A percentile compares a stretch with the other conserved stretches of the same genome.
Conservation (phyloP, 495 filamentous ascomycete genomes). For the Xylaria grammica region DNA sequence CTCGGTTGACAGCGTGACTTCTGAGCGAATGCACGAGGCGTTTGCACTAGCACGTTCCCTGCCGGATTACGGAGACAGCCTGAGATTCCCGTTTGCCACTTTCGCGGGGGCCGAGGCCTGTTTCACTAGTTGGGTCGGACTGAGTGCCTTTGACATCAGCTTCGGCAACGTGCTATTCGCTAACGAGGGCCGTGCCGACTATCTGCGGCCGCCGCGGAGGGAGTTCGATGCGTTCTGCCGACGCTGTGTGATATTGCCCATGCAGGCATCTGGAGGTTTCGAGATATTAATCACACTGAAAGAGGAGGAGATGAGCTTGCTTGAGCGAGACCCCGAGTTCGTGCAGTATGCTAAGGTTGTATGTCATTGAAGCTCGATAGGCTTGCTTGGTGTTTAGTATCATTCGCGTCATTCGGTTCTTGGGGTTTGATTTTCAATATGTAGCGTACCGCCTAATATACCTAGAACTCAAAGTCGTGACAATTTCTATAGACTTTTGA, state of each 20-base stretch:
- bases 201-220: not conserved
- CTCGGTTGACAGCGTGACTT: not conserved
- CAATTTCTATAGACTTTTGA: too few species aligned
- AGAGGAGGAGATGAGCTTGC: not conserved
- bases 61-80: not conserved
- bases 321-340: not conserved
- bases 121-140: slow-evolving; percentile 3
- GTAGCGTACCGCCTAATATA: too few species aligned
- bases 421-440: not conserved
- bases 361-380: not conserved
- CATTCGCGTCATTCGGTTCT: too few species aligned
- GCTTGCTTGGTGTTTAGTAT: not conserved
- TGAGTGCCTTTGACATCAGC: slow-evolving; percentile 10
- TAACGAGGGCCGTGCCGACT: not conserved
- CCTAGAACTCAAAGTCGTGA: too few species aligned
- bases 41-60: not conserved
- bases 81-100: not conserved
- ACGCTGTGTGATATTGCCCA: not conserved
- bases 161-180: slow-evolving; percentile 10
- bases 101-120: not conserved
- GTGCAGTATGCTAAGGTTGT: not conserved
- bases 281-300: not conserved
- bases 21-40: not conserved
- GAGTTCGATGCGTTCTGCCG: slow-evolving; percentile 8
- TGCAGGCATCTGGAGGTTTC: not conserved